Percentiles rank a stretch among this genome's conserved stretches.
phyloP scores from a whole-genome alignment of 1,139 yeast genomes.

The Candida freyschussii region DNA sequence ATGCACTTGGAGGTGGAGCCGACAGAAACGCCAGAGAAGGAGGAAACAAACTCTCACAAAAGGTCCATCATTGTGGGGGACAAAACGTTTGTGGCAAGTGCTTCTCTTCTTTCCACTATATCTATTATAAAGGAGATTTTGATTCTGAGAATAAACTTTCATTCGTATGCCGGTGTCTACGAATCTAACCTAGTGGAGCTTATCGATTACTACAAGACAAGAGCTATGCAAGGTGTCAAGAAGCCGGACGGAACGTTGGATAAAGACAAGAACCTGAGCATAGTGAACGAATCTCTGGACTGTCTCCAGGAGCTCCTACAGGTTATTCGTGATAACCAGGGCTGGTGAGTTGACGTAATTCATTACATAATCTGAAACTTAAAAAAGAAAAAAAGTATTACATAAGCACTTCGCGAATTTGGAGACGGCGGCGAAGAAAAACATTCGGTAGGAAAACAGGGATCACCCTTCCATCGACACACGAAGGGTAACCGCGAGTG shows the following conservation, averaged over 20 bases:
- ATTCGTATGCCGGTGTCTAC: conserved; percentile 13
- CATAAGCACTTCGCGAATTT: too few species aligned
- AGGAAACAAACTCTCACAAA: conserved; percentile 28
- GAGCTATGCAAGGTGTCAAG: conserved; percentile 28
- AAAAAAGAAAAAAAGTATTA: too few species aligned
- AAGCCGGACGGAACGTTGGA: conserved; percentile 22
- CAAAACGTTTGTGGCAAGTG: conserved; percentile 37
- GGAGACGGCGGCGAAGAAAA: too few species aligned
- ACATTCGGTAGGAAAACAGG: too few species aligned
- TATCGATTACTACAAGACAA: conserved; percentile 28
- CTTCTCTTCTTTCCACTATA: conserved; percentile 29
- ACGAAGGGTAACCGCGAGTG: neutral
- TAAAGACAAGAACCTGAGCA: conserved; percentile 33
- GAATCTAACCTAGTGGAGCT: conserved; percentile 30
- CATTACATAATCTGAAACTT: too few species aligned
- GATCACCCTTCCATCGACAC: conserved; percentile 6
- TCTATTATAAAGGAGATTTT: conserved; percentile 28
- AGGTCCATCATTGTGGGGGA: conserved; percentile 38
- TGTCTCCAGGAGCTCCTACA: conserved; percentile 32
- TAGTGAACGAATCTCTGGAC: conserved; percentile 36
- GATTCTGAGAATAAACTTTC: conserved; percentile 25
- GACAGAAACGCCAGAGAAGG: conserved; percentile 6
- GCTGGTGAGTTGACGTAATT: conserved; percentile 4
- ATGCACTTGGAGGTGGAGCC: conserved; percentile 5
- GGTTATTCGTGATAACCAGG: conserved; percentile 11